phyloP scores from a whole-genome alignment of 257 asterid genomes.

The Fraxinus pennsylvanica region DNA sequence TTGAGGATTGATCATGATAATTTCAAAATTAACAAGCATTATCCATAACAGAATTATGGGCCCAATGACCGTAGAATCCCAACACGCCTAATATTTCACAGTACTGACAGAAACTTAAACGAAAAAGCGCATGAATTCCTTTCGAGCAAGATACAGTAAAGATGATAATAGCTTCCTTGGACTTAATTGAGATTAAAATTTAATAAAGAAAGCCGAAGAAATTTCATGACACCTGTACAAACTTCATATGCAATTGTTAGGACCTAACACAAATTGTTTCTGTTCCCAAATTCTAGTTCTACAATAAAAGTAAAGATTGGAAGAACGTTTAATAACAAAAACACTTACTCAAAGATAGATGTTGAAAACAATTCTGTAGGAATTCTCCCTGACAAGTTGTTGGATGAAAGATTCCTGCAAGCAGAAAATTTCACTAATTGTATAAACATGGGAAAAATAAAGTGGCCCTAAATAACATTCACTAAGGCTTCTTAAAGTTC shows the following conservation, averaged over 20 bases:
- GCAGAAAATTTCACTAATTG: neutral
- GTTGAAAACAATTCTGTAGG: conserved; percentile 58
- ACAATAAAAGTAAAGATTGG: too few relatives aligned
- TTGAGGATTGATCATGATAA: neutral
- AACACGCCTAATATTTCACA: too few relatives aligned
- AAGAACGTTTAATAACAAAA: neutral
- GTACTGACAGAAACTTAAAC: too few relatives aligned
- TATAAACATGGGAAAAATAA: neutral
- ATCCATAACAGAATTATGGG: neutral
- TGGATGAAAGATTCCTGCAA: conserved; percentile 81
- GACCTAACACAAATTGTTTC: neutral
- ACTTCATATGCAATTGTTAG: neutral
- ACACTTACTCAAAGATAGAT: conserved; percentile 66
- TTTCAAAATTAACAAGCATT: neutral
- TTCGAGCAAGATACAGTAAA: neutral
- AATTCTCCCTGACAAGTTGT: conserved; percentile 66
- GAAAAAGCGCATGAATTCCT: neutral
- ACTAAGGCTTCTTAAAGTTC: conserved; percentile 51
- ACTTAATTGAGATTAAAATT: neutral
- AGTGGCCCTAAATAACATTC: neutral
- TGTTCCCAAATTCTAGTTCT: neutral
- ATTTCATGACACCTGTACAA: neutral
- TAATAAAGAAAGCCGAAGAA: too few relatives aligned
- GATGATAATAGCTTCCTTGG: neutral
- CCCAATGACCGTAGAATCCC: neutral